Evolutionary conservation across 495 filamentous ascomycete species (phyloP).

Genomic region (Aspergillus taichungensis): DNA sequence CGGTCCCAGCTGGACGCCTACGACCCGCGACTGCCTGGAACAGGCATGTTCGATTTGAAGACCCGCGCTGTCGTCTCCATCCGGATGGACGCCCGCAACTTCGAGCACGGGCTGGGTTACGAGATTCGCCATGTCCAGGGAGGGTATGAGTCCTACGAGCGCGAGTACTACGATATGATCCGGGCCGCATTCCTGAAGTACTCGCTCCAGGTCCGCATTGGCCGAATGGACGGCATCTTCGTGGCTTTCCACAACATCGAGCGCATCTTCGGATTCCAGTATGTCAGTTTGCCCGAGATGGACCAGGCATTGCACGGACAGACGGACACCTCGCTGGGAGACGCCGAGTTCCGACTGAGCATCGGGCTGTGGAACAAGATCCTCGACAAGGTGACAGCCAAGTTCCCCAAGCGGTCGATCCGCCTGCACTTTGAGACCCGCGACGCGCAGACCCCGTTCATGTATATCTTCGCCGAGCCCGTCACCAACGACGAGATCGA

Average conservation of each 20-base stretch:
- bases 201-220: slow-evolving; percentile 89
- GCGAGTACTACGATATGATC: slow-evolving; percentile 96
- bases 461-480: slow-evolving; percentile 87
- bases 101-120: slow-evolving; percentile 73
- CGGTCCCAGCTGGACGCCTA: slow-evolving; percentile 92
- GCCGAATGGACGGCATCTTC: slow-evolving; percentile 97
- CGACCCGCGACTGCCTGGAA: slow-evolving; percentile 77
- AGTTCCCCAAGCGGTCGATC: slow-evolving; percentile 63
- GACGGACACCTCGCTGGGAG: slow-evolving; percentile 54
- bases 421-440: slow-evolving; percentile 84
- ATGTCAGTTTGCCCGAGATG: slow-evolving; percentile 79
- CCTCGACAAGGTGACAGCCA: slow-evolving; percentile 61
- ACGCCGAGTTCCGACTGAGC: slow-evolving; percentile 79
- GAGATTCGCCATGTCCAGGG: slow-evolving; percentile 71
- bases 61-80: slow-evolving; percentile 85
- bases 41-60: slow-evolving; percentile 95
- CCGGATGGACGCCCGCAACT: slow-evolving; percentile 69
- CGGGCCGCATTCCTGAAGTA: slow-evolving; percentile 93
- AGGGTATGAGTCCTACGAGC: slow-evolving; percentile 80
- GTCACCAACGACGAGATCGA: slow-evolving; percentile 63
- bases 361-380: slow-evolving; percentile 68
- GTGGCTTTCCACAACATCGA: slow-evolving; percentile 96
- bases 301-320: slow-evolving; percentile 75
- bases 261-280: slow-evolving; percentile 97
- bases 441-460: slow-evolving; percentile 49